A percentile compares a stretch with the other conserved stretches of the same genome.
Evolutionary conservation across 2,329 filamentous ascomycete genomes (phyloP).

Genomic region (Paecilomyces variotii): DNA sequence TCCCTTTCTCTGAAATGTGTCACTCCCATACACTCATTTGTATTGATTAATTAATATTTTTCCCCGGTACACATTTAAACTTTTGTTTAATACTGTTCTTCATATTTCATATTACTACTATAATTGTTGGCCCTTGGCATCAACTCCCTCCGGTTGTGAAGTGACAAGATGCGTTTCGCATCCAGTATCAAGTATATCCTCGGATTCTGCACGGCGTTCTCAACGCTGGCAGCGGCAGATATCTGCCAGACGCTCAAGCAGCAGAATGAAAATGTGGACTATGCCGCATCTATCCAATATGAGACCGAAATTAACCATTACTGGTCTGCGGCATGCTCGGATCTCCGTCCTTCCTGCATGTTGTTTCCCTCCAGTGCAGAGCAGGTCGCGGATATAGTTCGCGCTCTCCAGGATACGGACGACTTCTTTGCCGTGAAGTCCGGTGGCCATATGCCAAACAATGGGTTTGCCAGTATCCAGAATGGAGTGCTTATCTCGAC

Average conservation of each 20-base stretch:
- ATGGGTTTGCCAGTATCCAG: slow-evolving; percentile 39
- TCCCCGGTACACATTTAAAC: neutral
- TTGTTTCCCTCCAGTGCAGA: slow-evolving; percentile 40
- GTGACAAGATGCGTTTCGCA: neutral
- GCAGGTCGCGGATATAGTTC: slow-evolving; percentile 48
- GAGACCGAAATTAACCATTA: slow-evolving; percentile 34
- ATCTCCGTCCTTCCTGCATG: slow-evolving; percentile 40
- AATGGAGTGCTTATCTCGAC: slow-evolving; percentile 39
- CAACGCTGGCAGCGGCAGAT: slow-evolving; percentile 17
- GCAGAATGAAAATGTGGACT: slow-evolving; percentile 26
- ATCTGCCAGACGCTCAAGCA: slow-evolving; percentile 33
- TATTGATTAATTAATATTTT: neutral
- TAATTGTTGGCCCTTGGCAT: slow-evolving; percentile 47
- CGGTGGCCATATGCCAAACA: slow-evolving; percentile 42
- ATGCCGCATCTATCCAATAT: slow-evolving; percentile 27
- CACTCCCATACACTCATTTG: neutral
- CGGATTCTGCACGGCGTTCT: slow-evolving; percentile 9
- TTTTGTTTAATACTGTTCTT: neutral
- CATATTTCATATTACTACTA: neutral
- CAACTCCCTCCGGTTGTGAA: slow-evolving; percentile 11
- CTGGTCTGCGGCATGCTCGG: slow-evolving; percentile 39
- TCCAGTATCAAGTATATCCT: neutral
- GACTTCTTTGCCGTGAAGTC: slow-evolving; percentile 49
- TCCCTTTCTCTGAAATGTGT: neutral
- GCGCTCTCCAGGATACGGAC: slow-evolving; percentile 39